Conservation (phyloP, 331 rosid species). For the Rosa hybrid region DNA sequence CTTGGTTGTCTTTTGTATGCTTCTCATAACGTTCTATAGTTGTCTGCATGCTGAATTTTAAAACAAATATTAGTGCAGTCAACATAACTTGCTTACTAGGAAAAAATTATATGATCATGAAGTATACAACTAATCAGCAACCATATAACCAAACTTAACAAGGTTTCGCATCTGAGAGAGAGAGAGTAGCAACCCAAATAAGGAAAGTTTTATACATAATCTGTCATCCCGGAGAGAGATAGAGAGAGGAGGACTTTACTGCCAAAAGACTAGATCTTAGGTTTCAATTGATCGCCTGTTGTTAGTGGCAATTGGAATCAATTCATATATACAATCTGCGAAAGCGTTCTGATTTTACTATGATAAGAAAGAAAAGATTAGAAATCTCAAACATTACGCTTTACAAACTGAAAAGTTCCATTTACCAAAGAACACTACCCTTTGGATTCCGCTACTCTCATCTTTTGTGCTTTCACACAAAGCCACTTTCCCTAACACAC, state of each 20-base stretch:
- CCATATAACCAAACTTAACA: not conserved
- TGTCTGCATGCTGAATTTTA: constrained; percentile 51
- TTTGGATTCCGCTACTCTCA: not conserved
- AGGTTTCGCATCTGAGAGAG: not conserved
- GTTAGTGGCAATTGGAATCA: too few relatives aligned
- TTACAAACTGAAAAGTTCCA: not conserved
- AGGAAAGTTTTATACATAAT: too few relatives aligned
- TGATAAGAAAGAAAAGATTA: not conserved
- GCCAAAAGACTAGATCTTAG: not conserved
- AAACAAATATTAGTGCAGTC: constrained; percentile 1
- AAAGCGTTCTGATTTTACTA: not conserved
- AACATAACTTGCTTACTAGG: not conserved
- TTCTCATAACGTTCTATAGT: constrained; percentile 64
- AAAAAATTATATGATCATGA: not conserved
- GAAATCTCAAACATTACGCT: not conserved
- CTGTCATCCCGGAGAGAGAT: too few relatives aligned
- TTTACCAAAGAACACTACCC: not conserved
- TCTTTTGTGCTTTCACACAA: not conserved
- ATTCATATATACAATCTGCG: not conserved
- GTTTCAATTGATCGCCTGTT: too few relatives aligned
- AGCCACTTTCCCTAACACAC: not conserved
- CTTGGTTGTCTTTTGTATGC: constrained; percentile 44
- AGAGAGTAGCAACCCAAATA: not conserved
- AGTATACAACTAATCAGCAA: not conserved
- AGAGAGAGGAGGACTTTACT: too few relatives aligned